Percentiles rank a stretch among this genome's conserved stretches.
These are phyloP conservation scores for Lichtheimia ornata DNA, from an alignment of 371 early-diverging fungal species.

Conservation along the genomic window DNA sequence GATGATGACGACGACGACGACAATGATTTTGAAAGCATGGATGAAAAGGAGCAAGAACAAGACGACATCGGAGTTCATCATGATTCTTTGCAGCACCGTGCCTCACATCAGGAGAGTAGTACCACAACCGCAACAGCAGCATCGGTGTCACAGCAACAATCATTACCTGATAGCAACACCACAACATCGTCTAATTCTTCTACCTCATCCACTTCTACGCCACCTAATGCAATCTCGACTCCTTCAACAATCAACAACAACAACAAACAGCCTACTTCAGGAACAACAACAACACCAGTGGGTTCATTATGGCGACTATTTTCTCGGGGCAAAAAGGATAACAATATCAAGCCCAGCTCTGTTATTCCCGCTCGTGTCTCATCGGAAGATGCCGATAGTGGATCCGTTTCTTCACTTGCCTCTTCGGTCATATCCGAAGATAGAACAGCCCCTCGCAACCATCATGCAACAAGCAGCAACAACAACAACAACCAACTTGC, in stretches of 20 bases:
- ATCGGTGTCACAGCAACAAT: background rate
- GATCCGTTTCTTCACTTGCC: slow-evolving; percentile 13
- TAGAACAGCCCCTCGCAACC: background rate
- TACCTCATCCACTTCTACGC: too few species aligned
- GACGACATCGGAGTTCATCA: background rate
- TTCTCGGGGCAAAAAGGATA: slow-evolving; percentile 34
- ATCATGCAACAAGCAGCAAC: background rate
- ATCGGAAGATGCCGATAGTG: slow-evolving; percentile 15
- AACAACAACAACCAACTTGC: slow-evolving; percentile 19
- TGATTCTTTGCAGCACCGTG: background rate
- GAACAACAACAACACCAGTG: slow-evolving; percentile 1
- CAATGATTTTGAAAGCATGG: background rate
- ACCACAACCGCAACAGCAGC: too few species aligned
- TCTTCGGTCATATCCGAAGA: slow-evolving; percentile 14
- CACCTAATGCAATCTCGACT: background rate
- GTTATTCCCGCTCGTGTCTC: slow-evolving; percentile 5
- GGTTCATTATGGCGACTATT: slow-evolving; percentile 33
- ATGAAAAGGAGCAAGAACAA: slow-evolving; percentile 1
- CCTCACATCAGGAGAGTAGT: slow-evolving; percentile 1
- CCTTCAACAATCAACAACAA: background rate
- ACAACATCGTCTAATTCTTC: too few species aligned
- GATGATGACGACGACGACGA: slow-evolving; percentile 6
- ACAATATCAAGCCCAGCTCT: background rate
- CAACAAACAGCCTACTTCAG: background rate
- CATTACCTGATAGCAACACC: background rate